Evolutionary conservation across 306 rosid species (phyloP), one percentile per base, ranked within the genome.

Genomic region (Acacia acuminata): DNA sequence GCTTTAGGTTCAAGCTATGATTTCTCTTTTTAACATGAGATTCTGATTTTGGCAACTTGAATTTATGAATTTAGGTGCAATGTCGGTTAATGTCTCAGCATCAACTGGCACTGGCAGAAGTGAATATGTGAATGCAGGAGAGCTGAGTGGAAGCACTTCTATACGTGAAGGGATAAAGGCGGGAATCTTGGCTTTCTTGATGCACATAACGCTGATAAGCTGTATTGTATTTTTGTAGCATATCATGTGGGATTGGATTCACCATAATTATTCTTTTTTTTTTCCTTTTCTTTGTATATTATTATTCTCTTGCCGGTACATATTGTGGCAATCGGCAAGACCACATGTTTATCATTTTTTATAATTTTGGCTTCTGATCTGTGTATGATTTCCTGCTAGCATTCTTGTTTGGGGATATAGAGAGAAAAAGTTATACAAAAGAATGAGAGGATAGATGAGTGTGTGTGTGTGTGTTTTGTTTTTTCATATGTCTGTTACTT

Each of bases 81-180:
- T 69, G 79, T 78, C 99, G 1, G 97, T 96, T 81, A 96, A 96
- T 81, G 98, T 96, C 56, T 89, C 99, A 30, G 88, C 97, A 63
- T 67, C 91, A 60, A 66, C 89, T 30, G 92, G 89, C 55, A 87
- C 90, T 0, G 91, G 97, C 58, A 89, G 85, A 79, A 94, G 94
- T 69, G 97, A 94, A 82, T 92, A 12, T 77, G 97, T 96, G 47
- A 94, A 90, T 55, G 87, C 98, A 15, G 95, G 97, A 68, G 90
- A 94, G 75, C 30, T 90, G 7, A 86, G 94, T 65, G 86, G 88
- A 9, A 76, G 88, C 88, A 80, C 69, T 75, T 89, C 91, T 67
- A 34, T 83, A 45, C 86, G 45, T 30, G 82, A 66, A 13, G 75
- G 86, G 58, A 74, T 86, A 51, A 75, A 56, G 74, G 65, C 77